Conservation (phyloP, 352 stramenopile species). For the Globisporangium takayamanum region DNA sequence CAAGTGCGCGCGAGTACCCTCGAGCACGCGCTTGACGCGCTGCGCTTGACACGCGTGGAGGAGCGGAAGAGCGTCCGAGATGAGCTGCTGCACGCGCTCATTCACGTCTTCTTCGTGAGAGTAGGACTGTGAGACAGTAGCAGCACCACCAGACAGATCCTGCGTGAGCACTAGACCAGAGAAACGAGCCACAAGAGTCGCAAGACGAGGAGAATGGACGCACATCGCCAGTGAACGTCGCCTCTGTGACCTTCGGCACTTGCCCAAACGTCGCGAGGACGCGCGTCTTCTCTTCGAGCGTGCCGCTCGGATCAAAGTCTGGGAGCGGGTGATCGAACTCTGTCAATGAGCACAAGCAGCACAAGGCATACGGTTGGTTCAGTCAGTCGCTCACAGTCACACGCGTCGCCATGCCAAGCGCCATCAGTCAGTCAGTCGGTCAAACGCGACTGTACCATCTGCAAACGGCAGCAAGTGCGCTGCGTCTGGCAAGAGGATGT, state of each 20-base stretch:
- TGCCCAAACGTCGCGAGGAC: conserved; percentile 28
- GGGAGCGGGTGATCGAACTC: conserved; percentile 30
- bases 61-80: conserved; percentile 8
- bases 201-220: not conserved
- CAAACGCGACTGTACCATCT: conserved; percentile 1
- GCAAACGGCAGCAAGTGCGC: conserved; percentile 9
- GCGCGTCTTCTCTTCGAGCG: conserved; percentile 17
- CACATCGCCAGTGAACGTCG: conserved; percentile 31
- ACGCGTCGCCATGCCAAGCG: not conserved
- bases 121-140: not conserved
- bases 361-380: too few species aligned
- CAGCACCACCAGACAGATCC: not conserved
- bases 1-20: conserved; percentile 10
- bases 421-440: not conserved
- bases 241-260: conserved; percentile 17
- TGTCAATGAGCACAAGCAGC: conserved; percentile 7
- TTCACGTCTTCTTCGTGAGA: conserved; percentile 11
- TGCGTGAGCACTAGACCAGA: not conserved
- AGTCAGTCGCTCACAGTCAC: not conserved
- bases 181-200: not conserved
- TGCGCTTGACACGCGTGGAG: conserved; percentile 9
- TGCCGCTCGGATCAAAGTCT: conserved; percentile 28
- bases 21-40: conserved; percentile 14
- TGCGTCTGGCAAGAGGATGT: conserved; percentile 16
- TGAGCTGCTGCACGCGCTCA: conserved; percentile 10